phyloP scores from a whole-genome alignment of 495 filamentous ascomycete genomes.

The Penicillium psychrofluorescens region DNA sequence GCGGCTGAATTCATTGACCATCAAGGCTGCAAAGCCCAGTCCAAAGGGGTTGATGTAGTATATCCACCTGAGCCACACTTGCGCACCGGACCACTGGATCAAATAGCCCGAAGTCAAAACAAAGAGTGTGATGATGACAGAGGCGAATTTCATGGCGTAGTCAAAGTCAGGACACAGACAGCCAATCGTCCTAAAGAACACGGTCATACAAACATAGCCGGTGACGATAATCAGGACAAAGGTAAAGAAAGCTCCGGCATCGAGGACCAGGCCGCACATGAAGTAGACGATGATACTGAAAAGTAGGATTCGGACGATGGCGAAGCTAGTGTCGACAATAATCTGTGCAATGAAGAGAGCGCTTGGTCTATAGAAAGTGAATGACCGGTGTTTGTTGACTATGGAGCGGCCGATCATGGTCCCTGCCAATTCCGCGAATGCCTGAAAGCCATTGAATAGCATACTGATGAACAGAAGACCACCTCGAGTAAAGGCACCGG shows the following conservation, averaged over 20 bases:
- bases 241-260: constrained; percentile 71
- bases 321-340: constrained; percentile 66
- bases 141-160: constrained; percentile 75
- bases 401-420: constrained; percentile 70
- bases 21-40: constrained; percentile 64
- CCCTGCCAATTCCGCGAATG: constrained; percentile 62
- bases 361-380: constrained; percentile 71
- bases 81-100: constrained; percentile 61
- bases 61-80: constrained; percentile 74
- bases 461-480: constrained; percentile 70
- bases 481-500: constrained; percentile 69
- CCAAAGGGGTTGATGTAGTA: constrained; percentile 76
- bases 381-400: constrained; percentile 72
- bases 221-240: constrained; percentile 64
- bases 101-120: constrained; percentile 75
- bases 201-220: constrained; percentile 69
- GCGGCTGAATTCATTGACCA: constrained; percentile 74
- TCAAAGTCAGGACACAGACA: constrained; percentile 80
- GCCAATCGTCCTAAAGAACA: constrained; percentile 72
- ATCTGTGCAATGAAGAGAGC: constrained; percentile 78
- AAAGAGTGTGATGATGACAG: constrained; percentile 68
- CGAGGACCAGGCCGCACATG: constrained; percentile 59
- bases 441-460: constrained; percentile 74
- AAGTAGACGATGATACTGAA: constrained; percentile 78
- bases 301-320: constrained; percentile 56